These are phyloP conservation scores for Tripidium arundinaceum DNA, from an alignment of 202 grass and related monocot genomes.

Conservation along the genomic window DNA sequence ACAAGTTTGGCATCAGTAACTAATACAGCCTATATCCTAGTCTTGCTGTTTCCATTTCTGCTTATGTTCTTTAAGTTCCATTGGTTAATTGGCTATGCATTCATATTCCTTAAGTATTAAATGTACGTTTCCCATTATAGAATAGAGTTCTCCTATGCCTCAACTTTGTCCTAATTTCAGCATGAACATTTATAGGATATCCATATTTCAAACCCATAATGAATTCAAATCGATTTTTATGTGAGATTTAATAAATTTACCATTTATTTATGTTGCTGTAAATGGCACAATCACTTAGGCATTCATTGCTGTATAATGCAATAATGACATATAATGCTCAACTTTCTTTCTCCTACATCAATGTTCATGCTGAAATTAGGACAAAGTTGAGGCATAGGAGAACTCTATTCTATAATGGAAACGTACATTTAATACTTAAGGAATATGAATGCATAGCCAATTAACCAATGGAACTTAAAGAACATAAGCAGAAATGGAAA, in stretches of 20 bases:
- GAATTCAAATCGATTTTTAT: not conserved
- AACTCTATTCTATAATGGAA: not conserved
- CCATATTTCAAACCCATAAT: not conserved
- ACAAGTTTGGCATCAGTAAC: not conserved
- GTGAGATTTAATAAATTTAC: not conserved
- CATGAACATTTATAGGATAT: not conserved
- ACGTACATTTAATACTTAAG: not conserved
- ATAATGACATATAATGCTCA: not conserved
- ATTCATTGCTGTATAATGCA: not conserved
- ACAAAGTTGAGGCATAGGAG: not conserved
- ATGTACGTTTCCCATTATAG: not conserved
- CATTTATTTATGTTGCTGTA: not conserved
- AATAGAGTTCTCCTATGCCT: not conserved
- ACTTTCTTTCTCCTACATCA: not conserved
- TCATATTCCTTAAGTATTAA: not conserved
- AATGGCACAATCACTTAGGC: not conserved
- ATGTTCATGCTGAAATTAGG: not conserved
- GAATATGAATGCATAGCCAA: not conserved
- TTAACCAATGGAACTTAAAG: not conserved
- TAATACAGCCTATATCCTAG: not conserved
- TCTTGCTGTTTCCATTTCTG: slow-evolving; percentile 13
- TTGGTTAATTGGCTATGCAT: not conserved
- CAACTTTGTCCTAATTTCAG: not conserved
- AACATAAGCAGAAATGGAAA: slow-evolving; percentile 20
- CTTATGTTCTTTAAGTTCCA: not conserved